Evolutionary conservation across 1,284 basidiomycete species (phyloP).

Genomic region (Tremellales sp.): DNA sequence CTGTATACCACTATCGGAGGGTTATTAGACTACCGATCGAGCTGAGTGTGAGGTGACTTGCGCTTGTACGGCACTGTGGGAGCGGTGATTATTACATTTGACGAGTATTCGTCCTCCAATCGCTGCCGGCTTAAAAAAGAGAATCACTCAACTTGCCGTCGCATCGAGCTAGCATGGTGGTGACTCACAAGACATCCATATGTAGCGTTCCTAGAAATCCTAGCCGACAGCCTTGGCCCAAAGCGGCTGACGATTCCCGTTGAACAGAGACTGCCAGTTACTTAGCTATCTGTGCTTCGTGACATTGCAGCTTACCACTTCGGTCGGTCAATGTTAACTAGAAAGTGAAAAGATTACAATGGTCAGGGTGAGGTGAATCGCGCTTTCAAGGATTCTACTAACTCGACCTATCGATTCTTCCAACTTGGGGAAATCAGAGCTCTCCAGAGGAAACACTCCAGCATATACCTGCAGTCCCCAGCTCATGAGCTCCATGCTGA

Average conservation of each 20-base stretch:
- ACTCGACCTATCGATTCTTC: slow-evolving; percentile 94
- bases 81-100: slow-evolving; percentile 83
- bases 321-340: slow-evolving; percentile 43
- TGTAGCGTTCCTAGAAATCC: slow-evolving; percentile 95
- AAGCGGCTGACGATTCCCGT: slow-evolving; percentile 84
- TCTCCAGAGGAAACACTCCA: slow-evolving; percentile 90
- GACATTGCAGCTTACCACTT: slow-evolving; percentile 30
- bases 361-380: too few relatives aligned
- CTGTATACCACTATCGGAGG: slow-evolving; percentile 63
- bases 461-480: slow-evolving; percentile 70
- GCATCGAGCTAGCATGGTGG: neutral
- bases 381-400: slow-evolving; percentile 28
- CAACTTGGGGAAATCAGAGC: slow-evolving; percentile 83
- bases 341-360: too few relatives aligned
- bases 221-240: slow-evolving; percentile 91
- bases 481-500: neutral
- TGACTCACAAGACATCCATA: slow-evolving; percentile 71
- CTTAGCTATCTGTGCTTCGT: slow-evolving; percentile 55
- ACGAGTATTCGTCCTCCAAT: slow-evolving; percentile 93
- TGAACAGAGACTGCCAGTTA: slow-evolving; percentile 90
- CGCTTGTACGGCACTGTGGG: slow-evolving; percentile 91
- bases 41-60: slow-evolving; percentile 42
- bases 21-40: neutral
- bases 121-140: slow-evolving; percentile 76
- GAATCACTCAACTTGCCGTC: neutral